Base-by-base conservation (phyloP, 2,329 filamentous ascomycete species). In the Blumeriella jaapii region DNA sequence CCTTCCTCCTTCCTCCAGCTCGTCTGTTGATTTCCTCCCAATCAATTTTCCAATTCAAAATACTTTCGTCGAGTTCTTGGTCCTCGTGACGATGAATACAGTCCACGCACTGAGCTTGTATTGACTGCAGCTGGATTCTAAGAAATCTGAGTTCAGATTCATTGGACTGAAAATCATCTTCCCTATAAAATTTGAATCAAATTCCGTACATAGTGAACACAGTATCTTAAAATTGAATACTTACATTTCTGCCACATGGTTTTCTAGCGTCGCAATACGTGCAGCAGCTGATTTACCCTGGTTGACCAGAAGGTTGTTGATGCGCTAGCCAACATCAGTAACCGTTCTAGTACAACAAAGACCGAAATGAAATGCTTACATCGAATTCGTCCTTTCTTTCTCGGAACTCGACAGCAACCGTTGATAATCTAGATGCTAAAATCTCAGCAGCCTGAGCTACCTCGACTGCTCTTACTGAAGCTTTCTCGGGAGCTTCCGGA, bases 131-230 rank as follows among this genome's bases (percentile, higher is more conserved):
- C 50, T 71, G 68, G 41, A 82, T 70, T 38, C 72, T 69, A 26
- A 76, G 63, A 51, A 72, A 72, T 28, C 69, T 64, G 17, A 79
- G 62, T 51, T 78, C 73, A 25, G 71, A 67, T 42, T 76, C 69
- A 49, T 68, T 68, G 46, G 69, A 63, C 31, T 66, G 60, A 15
- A 70, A 61, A 46, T 76, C 68, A 23, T 67, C 60, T 50, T 71
- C 73, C 46, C 66, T 76, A 27, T 28, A 33, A 32, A 18, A 18
- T 10, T 18, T 41, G 27, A 40, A 8, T n/a, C 12, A 10, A 4
- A 24, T 4, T n/a, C 10, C 22, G 32, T 27, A 61, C 53, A 17
- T 20, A 19, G 4, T 17, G 15, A 29, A n/a, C 24, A 8, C 14
- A 18, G 14, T 15, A 15, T 24, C 15, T 6, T 15, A 8, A 35